Conservation (phyloP, 2,329 filamentous ascomycete species). For the Geosmithia flava region DNA sequence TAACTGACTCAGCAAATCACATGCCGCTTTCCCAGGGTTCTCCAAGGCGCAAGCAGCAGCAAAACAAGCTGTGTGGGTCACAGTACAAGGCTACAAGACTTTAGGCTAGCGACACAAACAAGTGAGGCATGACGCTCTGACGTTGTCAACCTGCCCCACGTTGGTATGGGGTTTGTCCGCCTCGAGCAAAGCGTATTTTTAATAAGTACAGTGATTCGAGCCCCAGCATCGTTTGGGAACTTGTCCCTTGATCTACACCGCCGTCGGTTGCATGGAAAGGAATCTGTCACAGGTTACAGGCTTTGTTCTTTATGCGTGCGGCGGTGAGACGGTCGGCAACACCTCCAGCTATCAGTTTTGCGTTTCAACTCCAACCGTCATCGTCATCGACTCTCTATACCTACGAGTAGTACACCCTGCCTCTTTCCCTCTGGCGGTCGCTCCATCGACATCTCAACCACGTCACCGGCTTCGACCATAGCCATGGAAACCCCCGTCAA, state of each 20-base stretch:
- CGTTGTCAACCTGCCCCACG: not conserved
- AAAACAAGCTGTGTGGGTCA: not conserved
- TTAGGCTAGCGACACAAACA: not conserved
- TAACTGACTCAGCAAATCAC: not conserved
- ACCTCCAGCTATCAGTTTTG: not conserved
- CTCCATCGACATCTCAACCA: not conserved
- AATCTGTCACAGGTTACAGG: not conserved
- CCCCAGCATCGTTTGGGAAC: not conserved
- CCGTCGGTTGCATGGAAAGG: not conserved
- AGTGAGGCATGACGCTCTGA: not conserved
- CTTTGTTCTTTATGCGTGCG: not conserved
- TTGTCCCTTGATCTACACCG: not conserved
- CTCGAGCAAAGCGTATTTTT: not conserved
- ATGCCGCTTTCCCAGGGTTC: not conserved
- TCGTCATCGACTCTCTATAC: not conserved
- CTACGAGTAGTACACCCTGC: not conserved
- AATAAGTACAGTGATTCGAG: not conserved
- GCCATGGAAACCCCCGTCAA: conserved; percentile 4
- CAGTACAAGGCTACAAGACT: not conserved
- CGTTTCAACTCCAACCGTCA: not conserved
- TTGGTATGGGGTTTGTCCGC: not conserved
- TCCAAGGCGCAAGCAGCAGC: not conserved
- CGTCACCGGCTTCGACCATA: not conserved
- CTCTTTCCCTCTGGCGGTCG: not conserved
- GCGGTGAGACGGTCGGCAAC: not conserved